These are phyloP conservation scores for Pouteria glomerata DNA, from an alignment of 148 eudicot genomes.

Conservation along the genomic window DNA sequence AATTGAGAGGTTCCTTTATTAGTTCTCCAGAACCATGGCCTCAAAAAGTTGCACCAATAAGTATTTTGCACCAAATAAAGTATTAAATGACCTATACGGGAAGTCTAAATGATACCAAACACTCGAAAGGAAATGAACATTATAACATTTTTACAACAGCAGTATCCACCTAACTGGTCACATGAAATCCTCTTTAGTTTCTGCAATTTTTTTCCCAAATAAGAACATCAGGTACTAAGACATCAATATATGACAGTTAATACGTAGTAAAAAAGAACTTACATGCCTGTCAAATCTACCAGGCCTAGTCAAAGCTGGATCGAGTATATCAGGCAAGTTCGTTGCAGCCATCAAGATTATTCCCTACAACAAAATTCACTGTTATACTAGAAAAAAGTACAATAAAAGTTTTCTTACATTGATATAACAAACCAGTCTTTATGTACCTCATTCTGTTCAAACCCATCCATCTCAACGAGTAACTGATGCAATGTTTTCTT, in stretches of 20 bases:
- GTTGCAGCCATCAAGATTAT: conserved; percentile 99
- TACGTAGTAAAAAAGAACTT: conserved; percentile 26
- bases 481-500: conserved; percentile 96
- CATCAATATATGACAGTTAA: background rate
- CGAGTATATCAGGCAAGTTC: conserved; percentile 96
- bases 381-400: background rate
- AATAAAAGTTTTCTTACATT: background rate
- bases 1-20: background rate
- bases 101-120: background rate
- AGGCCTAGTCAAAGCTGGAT: conserved; percentile 95
- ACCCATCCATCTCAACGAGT: conserved; percentile 99
- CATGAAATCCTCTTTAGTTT: background rate
- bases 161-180: background rate
- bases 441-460: conserved; percentile 93
- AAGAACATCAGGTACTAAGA: background rate
- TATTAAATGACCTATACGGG: background rate
- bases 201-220: background rate
- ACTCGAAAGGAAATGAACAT: background rate
- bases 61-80: background rate
- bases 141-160: background rate
- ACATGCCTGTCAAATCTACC: conserved; percentile 99
- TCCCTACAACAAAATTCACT: conserved; percentile 47
- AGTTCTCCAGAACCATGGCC: background rate
- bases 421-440: background rate
- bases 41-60: conserved; percentile 1